phyloP scores from a whole-genome alignment of 2,329 filamentous ascomycete genomes.

The Talaromyces verruculosus region DNA sequence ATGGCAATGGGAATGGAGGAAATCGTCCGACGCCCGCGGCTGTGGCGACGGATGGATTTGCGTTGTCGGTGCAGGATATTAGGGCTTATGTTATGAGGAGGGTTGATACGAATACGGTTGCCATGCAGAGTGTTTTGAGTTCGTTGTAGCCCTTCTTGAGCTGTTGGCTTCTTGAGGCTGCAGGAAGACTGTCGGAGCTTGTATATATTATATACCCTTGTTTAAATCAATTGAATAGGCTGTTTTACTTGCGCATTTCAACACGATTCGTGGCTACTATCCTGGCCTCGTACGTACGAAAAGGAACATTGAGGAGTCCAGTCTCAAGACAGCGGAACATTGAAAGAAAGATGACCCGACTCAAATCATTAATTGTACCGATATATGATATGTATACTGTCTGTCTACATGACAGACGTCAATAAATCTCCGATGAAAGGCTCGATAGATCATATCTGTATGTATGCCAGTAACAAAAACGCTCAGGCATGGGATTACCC shows the following conservation, averaged over 20 bases:
- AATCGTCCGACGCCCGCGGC: conserved; percentile 25
- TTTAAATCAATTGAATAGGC: too few species aligned
- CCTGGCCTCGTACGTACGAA: neutral
- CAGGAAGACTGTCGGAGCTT: neutral
- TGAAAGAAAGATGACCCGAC: neutral
- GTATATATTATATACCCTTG: neutral
- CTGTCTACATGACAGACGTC: neutral
- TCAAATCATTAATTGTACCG: neutral
- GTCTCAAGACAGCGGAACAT: neutral
- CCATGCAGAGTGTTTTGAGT: conserved; percentile 79
- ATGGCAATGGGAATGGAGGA: conserved; percentile 37
- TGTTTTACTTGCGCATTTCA: neutral
- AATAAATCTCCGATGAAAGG: neutral
- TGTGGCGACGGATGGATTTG: conserved; percentile 53
- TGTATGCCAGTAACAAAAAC: neutral
- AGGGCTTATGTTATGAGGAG: conserved; percentile 80
- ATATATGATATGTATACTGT: neutral
- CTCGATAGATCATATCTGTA: neutral
- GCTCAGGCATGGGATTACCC: too few species aligned
- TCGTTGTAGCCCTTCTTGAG: conserved; percentile 49
- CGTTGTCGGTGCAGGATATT: conserved; percentile 53
- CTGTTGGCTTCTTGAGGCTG: neutral
- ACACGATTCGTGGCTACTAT: neutral
- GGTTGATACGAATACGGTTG: conserved; percentile 77
- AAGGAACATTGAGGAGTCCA: neutral